These are phyloP conservation scores for Cladosporium sp. DNA, from an alignment of 2,329 filamentous ascomycete species.

Conservation along the genomic window DNA sequence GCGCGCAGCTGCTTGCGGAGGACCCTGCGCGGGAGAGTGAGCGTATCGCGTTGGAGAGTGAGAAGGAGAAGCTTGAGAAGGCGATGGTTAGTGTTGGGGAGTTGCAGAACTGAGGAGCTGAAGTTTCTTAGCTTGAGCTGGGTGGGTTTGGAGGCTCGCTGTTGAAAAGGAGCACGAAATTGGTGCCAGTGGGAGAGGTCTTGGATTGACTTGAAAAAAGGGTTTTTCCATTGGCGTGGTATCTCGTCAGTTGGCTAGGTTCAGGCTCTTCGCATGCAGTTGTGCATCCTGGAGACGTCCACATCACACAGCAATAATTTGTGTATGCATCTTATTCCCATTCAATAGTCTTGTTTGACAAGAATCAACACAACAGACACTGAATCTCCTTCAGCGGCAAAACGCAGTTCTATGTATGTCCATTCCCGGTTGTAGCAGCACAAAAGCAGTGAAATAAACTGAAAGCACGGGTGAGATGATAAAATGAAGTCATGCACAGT, in stretches of 20 bases:
- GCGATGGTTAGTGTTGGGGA: conserved; percentile 28
- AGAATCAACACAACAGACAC: no score
- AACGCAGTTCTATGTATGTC: no score
- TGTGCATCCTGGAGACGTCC: neutral
- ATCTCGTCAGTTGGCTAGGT: neutral
- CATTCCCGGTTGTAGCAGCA: no score
- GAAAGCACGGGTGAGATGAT: no score
- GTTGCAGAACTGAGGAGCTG: conserved; percentile 17
- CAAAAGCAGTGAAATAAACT: no score
- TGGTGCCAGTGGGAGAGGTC: no score
- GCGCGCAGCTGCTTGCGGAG: conserved; percentile 36
- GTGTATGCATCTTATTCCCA: neutral
- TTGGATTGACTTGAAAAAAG: no score
- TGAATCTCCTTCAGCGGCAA: no score
- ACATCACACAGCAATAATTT: neutral
- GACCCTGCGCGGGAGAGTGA: conserved; percentile 34
- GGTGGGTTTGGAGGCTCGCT: no score
- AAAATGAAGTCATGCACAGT: neutral
- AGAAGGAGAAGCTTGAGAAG: conserved; percentile 33
- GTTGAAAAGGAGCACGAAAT: no score
- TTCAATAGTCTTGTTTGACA: no score
- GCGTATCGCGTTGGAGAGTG: conserved; percentile 29
- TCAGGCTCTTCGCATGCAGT: neutral
- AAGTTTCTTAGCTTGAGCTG: neutral
- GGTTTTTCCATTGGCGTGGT: neutral